Evolutionary conservation across 148 eudicot genomes (phyloP), one percentile per base, ranked within the genome.

Genomic region (Rhododendron molle): DNA sequence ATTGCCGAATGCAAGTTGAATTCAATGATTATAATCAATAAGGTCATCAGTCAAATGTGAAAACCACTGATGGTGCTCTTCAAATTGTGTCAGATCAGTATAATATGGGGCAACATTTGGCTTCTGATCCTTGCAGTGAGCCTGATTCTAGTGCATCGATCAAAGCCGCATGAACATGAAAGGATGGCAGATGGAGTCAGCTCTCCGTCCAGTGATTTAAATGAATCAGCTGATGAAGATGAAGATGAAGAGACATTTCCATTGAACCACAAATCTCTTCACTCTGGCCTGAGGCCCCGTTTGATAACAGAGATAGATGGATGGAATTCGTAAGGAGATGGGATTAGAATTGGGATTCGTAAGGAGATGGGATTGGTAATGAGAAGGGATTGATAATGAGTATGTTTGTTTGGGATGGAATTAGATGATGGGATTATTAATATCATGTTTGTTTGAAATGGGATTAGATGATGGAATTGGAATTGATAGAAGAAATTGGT

Each of bases 101-200:
- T 58, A 90, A 49, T 60, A 87, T 87, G 80, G 91, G 89, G 76
- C 85, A 85, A 65, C 87, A 84, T 85, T 76, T 93, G 83, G 91
- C 89, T 72, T 86, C 89, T 60, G 90, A 92, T 84, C 91, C 91
- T 3, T 88, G 89, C 85, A 89, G 92, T 73, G 97, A 93, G 78
- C 94, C 90, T 89, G 94, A 92, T 89, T 87, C 89, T 65, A 92
- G 95, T 88, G 80, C 89, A 76, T 90, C n/a, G n/a, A n/a, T n/a
- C 91, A 44, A 91, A 90, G 60, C 90, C 86, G 50, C 87, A 62
- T 32, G 89, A 88, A 83, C 89, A 84, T 58, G 89, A 79, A 43
- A 83, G 76, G 78, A 83, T 81, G n/a, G 77, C 81, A 71, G 86
- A 90, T 85, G 90, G 86, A 60, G 86, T 83, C 34, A 72, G 62